Conservation (phyloP, 176 grass and related monocot genomes). For the Oryza brachyantha region DNA sequence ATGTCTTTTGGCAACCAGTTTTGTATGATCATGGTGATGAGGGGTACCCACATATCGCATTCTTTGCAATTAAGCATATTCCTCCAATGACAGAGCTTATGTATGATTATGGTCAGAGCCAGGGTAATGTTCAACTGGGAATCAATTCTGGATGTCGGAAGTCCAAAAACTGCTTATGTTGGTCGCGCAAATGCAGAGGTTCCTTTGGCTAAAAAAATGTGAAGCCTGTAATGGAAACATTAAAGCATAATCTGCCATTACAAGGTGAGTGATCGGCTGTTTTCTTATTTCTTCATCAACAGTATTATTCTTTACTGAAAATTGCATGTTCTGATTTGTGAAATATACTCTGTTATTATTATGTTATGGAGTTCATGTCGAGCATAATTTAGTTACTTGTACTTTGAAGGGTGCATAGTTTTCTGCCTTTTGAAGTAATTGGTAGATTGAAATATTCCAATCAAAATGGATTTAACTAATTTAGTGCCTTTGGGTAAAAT, state of each 20-base stretch:
- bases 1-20: constrained; percentile 86
- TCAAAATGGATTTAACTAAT: background rate
- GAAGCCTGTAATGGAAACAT: background rate
- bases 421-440: background rate
- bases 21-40: constrained; percentile 68
- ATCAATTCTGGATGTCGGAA: constrained; percentile 25
- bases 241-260: background rate
- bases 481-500: background rate
- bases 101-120: constrained; percentile 76
- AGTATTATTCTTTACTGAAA: background rate
- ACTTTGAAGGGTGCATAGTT: background rate
- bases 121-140: constrained; percentile 35
- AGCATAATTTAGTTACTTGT: background rate
- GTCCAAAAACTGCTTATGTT: constrained; percentile 56
- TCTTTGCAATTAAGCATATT: constrained; percentile 85
- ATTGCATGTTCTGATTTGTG: background rate
- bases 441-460: background rate
- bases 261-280: constrained; percentile 31
- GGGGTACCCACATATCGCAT: constrained; percentile 68
- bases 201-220: constrained; percentile 56
- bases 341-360: background rate
- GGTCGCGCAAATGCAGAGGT: constrained; percentile 64
- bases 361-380: background rate
- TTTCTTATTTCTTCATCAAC: background rate
- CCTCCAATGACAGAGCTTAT: constrained; percentile 85